Evolutionary conservation across 169 alveolate genomes (phyloP), one percentile per base, ranked within the genome.

Genomic region (Babesia ovis): DNA sequence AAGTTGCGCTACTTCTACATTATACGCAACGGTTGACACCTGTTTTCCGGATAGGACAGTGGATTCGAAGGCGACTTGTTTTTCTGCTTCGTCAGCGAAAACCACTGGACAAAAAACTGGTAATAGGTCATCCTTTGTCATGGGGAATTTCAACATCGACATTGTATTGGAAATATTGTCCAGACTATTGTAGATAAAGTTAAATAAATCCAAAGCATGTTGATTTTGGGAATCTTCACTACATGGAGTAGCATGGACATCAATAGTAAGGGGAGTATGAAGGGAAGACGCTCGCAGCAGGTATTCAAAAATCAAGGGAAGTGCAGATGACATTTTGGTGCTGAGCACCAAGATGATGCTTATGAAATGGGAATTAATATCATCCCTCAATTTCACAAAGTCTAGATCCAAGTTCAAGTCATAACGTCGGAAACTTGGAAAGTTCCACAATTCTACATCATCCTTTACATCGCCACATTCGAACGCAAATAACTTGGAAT

Each of bases 91-190:
- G 27, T 69, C 61, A 22, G 27, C 31, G 50, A 79, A 79, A 45
- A 69, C 20, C 46, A 69, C 61, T 23, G 87, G 87, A 35, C 87
- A 54, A 23, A 79, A 79, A 5, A 69, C 64, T 37, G 87, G 32
- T 12, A 62, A 27, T 2, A 64, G 14, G 9, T 42, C 59, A 4
- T 69, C 83, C 22, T 41, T 69, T 9, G 25, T 51, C 54, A 69
- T 39, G 55, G 73, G 42, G 23, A 76, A 29, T n/a, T 23, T 43
- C 2, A 25, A 55, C 42, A 42, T 45, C n/a, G 64, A 50, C 27
- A 76, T 27, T 4, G n/a, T 8, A 29, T 20, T 46, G 54, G 12
- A 42, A 3, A 62, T 32, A 18, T 8, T 50, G 29, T 43, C 51
- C 34, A 76, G 46, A 35, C 43, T 12, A 11, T 32, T 37, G 46